Evolutionary conservation across 139 green algal genomes (phyloP).

Genomic region (Chlorella sp.): DNA sequence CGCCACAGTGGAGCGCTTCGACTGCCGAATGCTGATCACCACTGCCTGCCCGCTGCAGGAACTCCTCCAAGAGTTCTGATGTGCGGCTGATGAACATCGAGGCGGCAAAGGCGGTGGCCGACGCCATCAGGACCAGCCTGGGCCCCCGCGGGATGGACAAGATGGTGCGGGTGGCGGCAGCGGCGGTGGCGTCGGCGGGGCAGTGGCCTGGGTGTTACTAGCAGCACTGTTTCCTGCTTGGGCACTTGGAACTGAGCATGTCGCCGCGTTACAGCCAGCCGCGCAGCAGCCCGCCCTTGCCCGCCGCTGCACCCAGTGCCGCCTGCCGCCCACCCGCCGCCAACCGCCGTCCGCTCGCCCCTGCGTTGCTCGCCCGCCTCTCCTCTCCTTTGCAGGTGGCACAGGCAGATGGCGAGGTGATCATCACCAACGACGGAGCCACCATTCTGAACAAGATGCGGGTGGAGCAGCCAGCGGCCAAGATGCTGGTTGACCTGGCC

Average conservation of each 20-base stretch:
- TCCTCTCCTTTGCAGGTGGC: slow-evolving; percentile 70
- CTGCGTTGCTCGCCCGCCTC: background rate
- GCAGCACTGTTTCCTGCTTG: too few species aligned
- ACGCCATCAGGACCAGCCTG: slow-evolving; percentile 95
- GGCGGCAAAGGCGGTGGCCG: slow-evolving; percentile 97
- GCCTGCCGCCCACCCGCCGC: background rate
- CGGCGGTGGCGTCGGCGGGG: background rate
- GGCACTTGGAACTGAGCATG: too few species aligned
- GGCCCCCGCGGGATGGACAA: slow-evolving; percentile 99
- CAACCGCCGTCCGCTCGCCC: background rate
- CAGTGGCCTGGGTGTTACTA: too few species aligned
- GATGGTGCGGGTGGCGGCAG: slow-evolving; percentile 81
- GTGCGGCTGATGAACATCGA: slow-evolving; percentile 96
- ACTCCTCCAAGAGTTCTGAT: slow-evolving; percentile 91
- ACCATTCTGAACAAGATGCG: slow-evolving; percentile 99
- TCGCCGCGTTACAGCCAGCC: too few species aligned
- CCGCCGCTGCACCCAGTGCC: too few species aligned
- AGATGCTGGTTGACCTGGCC: slow-evolving; percentile 99
- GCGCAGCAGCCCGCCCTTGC: too few species aligned
- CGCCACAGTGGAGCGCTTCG: background rate
- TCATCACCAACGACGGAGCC: slow-evolving; percentile 99
- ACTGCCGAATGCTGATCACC: background rate
- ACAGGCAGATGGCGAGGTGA: slow-evolving; percentile 91
- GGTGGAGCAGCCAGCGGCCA: slow-evolving; percentile 96
- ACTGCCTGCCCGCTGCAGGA: slow-evolving; percentile 56